Evolutionary conservation across 1,139 yeast genomes (phyloP).

Genomic region (Scheffersomyces titani): DNA sequence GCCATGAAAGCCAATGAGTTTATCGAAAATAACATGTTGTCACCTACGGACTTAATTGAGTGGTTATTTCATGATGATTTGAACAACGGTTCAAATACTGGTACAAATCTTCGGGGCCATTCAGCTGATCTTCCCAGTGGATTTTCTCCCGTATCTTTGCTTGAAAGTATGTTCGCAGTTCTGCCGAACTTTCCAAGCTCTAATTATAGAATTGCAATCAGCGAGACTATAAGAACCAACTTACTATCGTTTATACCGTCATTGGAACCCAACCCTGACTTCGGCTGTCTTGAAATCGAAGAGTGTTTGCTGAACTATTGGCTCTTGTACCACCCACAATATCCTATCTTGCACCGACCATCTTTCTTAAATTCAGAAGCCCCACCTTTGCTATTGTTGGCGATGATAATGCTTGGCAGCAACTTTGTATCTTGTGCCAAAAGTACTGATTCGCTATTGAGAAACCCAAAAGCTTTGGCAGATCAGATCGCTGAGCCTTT

Average conservation of each 20-base stretch:
- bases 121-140: slow-evolving; percentile 15
- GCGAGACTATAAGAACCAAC: slow-evolving; percentile 27
- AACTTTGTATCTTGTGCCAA: slow-evolving; percentile 21
- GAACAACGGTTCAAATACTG: slow-evolving; percentile 2
- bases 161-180: slow-evolving; percentile 36
- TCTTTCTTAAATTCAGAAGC: slow-evolving; percentile 55
- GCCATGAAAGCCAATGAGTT: background rate
- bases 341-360: slow-evolving; percentile 61
- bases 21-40: slow-evolving; percentile 11
- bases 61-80: slow-evolving; percentile 31
- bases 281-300: slow-evolving; percentile 25
- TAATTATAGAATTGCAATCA: slow-evolving; percentile 24
- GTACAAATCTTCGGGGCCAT: background rate
- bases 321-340: slow-evolving; percentile 61
- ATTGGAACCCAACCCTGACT: slow-evolving; percentile 28
- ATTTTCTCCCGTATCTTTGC: slow-evolving; percentile 23
- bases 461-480: slow-evolving; percentile 22
- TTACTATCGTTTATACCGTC: slow-evolving; percentile 34
- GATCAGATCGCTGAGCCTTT: slow-evolving; percentile 58
- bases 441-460: slow-evolving; percentile 12
- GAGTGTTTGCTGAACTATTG: slow-evolving; percentile 43
- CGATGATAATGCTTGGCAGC: slow-evolving; percentile 58
- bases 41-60: slow-evolving; percentile 31
- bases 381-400: slow-evolving; percentile 52
- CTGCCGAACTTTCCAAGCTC: slow-evolving; percentile 30